Base-by-base conservation (phyloP, 2,329 filamentous ascomycete species). In the Zopfia rhizophila region DNA sequence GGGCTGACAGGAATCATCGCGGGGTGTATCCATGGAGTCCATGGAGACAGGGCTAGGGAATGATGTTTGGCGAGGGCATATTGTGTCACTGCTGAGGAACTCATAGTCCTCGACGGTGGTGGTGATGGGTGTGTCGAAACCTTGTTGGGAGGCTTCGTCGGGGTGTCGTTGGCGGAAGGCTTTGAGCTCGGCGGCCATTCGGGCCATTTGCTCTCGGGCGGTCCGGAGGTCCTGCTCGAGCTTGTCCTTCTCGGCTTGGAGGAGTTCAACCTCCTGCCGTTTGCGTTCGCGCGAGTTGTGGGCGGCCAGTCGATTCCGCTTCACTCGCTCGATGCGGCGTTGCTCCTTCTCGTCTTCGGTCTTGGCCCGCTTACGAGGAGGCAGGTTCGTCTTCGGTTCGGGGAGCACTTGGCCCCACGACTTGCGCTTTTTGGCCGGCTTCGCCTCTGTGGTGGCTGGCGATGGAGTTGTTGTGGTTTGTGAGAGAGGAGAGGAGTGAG, bases 291-390 rank as follows among this genome's bases (percentile, higher is more conserved):
- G 83, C 3, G 94, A 99, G 48, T 95, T 97, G 80, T 97, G 94
- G 28, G 94, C 94, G 32, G 94, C 94, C 48, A 92, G 90, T 57
- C 94, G 90, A 70, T 99, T 99, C 31, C 94, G 88, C 62, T 97
- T 90, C 56, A 99, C 94, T 53, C 94, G 90, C 79, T 99, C 94
- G 43, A 97, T 95, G 52, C 94, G 89, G 31, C 94, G 89, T 75
- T 99, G 94, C 76, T 97, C 94, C 78, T 99, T 99, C 75, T 99
- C 94, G 66, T 97, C 94, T 65, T 96, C 93, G 3, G 94, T 99
- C 83, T 97, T 99, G 62, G 94, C 94, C 53, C 94, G 91, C 84
- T 99, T 99, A 58, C 92, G 87, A 27, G 93, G 93, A 51, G 93
- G 93, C 6, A 97, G 85, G 68, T 93, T 95, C 22, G 94, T 97